Percentiles rank a stretch among this genome's conserved stretches.
These are phyloP conservation scores for Fonsecaea erecta DNA, from an alignment of 2,329 filamentous ascomycete genomes.

Conservation along the genomic window DNA sequence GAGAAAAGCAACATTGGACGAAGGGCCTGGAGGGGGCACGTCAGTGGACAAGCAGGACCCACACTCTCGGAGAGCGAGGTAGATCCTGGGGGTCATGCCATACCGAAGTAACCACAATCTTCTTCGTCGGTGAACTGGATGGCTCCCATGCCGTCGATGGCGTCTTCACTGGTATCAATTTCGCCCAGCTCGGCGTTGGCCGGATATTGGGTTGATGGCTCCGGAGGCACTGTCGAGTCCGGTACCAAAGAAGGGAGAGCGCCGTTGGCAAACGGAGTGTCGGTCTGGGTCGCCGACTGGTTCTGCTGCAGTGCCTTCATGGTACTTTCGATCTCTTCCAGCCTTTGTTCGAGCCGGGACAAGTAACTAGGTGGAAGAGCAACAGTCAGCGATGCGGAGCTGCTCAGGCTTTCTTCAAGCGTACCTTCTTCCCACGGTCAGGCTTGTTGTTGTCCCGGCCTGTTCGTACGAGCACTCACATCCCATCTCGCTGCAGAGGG, in stretches of 20 bases:
- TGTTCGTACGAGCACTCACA: slow-evolving; percentile 31
- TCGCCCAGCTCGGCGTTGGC: slow-evolving; percentile 11
- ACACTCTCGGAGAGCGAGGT: neutral
- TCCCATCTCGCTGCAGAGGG: slow-evolving; percentile 26
- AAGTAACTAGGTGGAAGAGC: slow-evolving; percentile 19
- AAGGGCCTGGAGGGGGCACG: slow-evolving; percentile 43
- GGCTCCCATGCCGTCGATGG: slow-evolving; percentile 42
- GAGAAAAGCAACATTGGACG: slow-evolving; percentile 50
- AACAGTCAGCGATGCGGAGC: neutral
- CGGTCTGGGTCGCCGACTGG: slow-evolving; percentile 5
- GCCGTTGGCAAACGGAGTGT: neutral
- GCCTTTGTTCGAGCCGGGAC: slow-evolving; percentile 25
- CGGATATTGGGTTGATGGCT: neutral
- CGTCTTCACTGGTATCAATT: slow-evolving; percentile 28
- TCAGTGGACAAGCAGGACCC: slow-evolving; percentile 1
- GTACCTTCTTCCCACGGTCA: slow-evolving; percentile 31
- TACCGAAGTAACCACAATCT: slow-evolving; percentile 45
- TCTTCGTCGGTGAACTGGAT: slow-evolving; percentile 42
- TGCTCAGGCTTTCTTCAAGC: neutral
- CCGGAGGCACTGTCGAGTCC: neutral
- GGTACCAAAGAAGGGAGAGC: neutral
- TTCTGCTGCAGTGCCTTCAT: slow-evolving; percentile 20
- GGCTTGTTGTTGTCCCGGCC: slow-evolving; percentile 23
- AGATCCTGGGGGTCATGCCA: neutral
- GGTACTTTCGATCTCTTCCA: slow-evolving; percentile 26